Base-by-base conservation (phyloP, 495 filamentous ascomycete species). In the Extremus antarcticus region DNA sequence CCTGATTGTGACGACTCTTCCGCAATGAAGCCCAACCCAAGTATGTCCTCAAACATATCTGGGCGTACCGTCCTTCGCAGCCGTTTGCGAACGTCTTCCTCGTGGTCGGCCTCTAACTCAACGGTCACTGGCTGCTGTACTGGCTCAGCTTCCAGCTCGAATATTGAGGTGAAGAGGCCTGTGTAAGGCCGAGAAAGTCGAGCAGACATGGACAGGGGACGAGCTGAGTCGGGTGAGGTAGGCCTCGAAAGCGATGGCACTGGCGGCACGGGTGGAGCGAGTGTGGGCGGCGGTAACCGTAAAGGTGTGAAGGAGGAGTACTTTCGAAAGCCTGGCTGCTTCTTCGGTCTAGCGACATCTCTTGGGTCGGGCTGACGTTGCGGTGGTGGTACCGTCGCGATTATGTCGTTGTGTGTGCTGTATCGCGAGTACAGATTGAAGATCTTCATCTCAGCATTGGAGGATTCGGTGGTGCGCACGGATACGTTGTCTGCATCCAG, bases 21-120 rank as follows among this genome's bases (percentile, higher is more conserved):
- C 3, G 87, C 82, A 0, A 35, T 20, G 17, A 96, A 95, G 3
- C 91, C 90, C 70, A 92, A 95, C 65, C 92, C 87, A 51, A 95
- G 78, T 1, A 88, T 90, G 71, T 96, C 90, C 63, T 97, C 92
- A 56, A 96, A 95, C 65, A 94, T 95, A 58, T 95, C 87, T 9
- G 89, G 86, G 17, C 86, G 85, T 2, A 94, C 76, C 59, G 90
- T 94, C n/a, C 89, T 82, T 2, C 88, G 83, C 13, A 96, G 71
- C 65, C 91, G 94, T 47, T 90, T 70, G 38, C 91, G 80, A 38
- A 90, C 87, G 65, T 95, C 88, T 0, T 90, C 89, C 57, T 97
- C 89, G 66, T 87, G 88, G 62, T 95, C 95, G 67, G 95, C 84
- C 41, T 85, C 79, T 0, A 88, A 24, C 19, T 53, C 49, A 45